Evolutionary conservation across 2,329 filamentous ascomycete genomes (phyloP), one percentile per base, ranked within the genome.

Genomic region (Whalleya microplaca): DNA sequence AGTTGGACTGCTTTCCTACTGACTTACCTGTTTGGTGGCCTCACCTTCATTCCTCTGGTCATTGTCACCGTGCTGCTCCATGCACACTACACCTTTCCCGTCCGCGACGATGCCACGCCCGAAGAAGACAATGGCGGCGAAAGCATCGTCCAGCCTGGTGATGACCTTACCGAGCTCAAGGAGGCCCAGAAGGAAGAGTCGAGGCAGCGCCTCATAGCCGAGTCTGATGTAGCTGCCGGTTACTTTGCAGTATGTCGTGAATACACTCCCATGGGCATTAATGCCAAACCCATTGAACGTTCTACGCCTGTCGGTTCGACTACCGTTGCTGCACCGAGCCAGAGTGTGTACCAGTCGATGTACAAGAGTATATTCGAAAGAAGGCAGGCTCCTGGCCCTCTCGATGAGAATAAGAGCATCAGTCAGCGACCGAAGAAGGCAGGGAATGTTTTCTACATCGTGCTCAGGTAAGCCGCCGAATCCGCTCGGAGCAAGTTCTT

Each of bases 301-400:
- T 85, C 87, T 29, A 94, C 91, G 0, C 91, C 92, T 5, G 84
- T 91, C 12, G 92, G 91, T 18, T 87, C 89, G 54, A 75, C 84
- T 50, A 88, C 90, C 16, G 86, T 95, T 44, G 85, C 88, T 32
- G 80, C 89, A 42, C 89, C 92, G 54, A 96, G 92, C 69, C 92
- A 90, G 54, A 97, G 94, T 72, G 94, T 99, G 40, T 98, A 98
- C 74, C 95, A 98, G 81, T 90, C 90, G 72, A 97, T 99, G 92
- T 99, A 99, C 76, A 83, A 92, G 71, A 96, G 90, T 72, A 89
- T 99, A 59, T 98, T 99, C 71, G 92, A 96, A 66, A 85, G 94
- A 68, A 93, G 89, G 68, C 80, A 76, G 37, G 65, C 69, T 8
- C 64, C 76, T 1, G 74, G 75, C 1, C 78, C 80, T 1, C 64